Conservation (phyloP, 2,329 filamentous ascomycete genomes). For the Ceratocystis cacaofunesta region DNA sequence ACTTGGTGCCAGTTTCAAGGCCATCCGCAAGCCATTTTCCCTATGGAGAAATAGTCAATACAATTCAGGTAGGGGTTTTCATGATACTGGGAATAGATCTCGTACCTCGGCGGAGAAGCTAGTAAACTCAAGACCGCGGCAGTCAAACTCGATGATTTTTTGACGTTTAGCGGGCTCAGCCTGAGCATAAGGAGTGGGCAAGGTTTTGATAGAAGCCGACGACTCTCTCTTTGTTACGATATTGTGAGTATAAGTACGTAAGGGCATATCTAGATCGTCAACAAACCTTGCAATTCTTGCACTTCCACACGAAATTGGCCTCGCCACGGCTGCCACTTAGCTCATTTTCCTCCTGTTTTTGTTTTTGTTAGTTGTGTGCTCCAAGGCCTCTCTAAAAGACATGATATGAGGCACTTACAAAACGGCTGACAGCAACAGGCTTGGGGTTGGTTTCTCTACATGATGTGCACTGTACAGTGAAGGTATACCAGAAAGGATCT, state of each 20-base stretch:
- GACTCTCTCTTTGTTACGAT: conserved; percentile 50
- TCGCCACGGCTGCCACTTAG: conserved; percentile 87
- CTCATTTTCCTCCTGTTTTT: conserved; percentile 63
- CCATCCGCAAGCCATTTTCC: conserved; percentile 85
- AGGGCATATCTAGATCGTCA: neutral
- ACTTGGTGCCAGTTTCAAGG: conserved; percentile 64
- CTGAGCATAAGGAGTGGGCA: conserved; percentile 57
- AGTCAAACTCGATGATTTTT: conserved; percentile 83
- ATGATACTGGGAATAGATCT: neutral
- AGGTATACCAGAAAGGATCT: conserved; percentile 87
- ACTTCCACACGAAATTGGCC: conserved; percentile 99
- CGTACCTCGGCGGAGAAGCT: conserved; percentile 79
- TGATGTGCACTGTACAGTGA: conserved; percentile 96
- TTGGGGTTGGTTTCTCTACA: conserved; percentile 86
- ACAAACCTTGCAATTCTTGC: conserved; percentile 86
- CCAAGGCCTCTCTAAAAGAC: neutral
- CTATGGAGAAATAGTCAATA: conserved; percentile 28
- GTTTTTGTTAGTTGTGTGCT: neutral
- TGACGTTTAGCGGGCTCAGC: conserved; percentile 57
- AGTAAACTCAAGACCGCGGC: conserved; percentile 78
- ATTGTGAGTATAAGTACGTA: neutral
- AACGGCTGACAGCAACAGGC: conserved; percentile 70
- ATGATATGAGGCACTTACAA: conserved; percentile 42
- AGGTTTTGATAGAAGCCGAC: conserved; percentile 66
- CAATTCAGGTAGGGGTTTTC: neutral